Conservation (phyloP, 495 filamentous ascomycete genomes). For the Rhypophila decipiens region DNA sequence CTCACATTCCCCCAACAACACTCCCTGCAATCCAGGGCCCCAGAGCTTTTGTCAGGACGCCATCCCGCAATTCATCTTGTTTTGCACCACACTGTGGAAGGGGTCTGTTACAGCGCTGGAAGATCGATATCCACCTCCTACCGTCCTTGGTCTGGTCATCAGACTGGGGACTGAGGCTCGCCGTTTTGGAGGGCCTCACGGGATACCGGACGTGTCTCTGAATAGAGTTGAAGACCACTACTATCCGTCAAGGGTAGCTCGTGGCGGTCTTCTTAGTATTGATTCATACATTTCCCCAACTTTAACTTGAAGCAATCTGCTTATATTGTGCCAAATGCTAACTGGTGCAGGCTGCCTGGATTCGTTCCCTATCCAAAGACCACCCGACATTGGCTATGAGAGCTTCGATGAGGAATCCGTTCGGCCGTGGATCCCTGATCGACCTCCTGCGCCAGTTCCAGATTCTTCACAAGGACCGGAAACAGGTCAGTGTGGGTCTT, state of each 20-base stretch:
- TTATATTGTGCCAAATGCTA: slow-evolving; percentile 7
- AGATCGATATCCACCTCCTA: slow-evolving; percentile 66
- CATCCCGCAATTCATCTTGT: slow-evolving; percentile 44
- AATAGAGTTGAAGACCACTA: slow-evolving; percentile 77
- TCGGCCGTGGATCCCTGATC: slow-evolving; percentile 56
- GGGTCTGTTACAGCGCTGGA: slow-evolving; percentile 98
- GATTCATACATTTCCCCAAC: slow-evolving; percentile 73
- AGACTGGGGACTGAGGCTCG: slow-evolving; percentile 59
- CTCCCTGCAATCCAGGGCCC: slow-evolving; percentile 16
- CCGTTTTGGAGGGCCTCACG: slow-evolving; percentile 87
- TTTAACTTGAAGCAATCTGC: slow-evolving; percentile 4
- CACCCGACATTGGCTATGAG: slow-evolving; percentile 93
- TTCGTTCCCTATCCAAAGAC: slow-evolving; percentile 45
- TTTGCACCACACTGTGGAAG: slow-evolving; percentile 57
- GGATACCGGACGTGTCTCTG: slow-evolving; percentile 53
- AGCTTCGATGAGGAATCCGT: slow-evolving; percentile 86
- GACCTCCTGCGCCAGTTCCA: slow-evolving; percentile 89
- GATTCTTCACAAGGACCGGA: slow-evolving; percentile 79
- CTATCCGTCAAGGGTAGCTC: slow-evolving; percentile 31
- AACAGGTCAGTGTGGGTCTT: slow-evolving; percentile 85
- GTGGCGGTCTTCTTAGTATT: slow-evolving; percentile 95
- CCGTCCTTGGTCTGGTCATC: slow-evolving; percentile 50
- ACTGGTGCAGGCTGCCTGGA: slow-evolving; percentile 26
- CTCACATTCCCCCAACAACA: slow-evolving; percentile 1
- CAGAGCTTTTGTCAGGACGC: slow-evolving; percentile 92